Evolutionary conservation across 371 early-diverging fungal genomes (phyloP).

Genomic region (Phascolomyces articulosus): DNA sequence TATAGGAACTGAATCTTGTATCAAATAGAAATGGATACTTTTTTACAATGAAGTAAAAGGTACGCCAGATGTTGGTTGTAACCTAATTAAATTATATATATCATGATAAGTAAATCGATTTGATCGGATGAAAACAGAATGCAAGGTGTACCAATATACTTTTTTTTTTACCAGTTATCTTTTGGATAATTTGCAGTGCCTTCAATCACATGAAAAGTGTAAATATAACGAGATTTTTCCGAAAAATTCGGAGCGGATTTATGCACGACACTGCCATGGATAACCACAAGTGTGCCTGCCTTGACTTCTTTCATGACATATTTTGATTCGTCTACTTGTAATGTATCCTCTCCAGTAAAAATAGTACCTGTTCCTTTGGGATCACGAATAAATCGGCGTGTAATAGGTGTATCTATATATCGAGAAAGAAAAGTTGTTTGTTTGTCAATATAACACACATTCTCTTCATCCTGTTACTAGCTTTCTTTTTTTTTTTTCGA

Average conservation of each 20-base stretch:
- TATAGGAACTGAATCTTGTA: too few relatives aligned
- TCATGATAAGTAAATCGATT: neutral
- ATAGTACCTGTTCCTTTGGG: constrained; percentile 55
- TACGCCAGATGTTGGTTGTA: constrained; percentile 16
- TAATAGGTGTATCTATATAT: constrained; percentile 59
- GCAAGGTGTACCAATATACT: neutral
- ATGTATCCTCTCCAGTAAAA: constrained; percentile 54
- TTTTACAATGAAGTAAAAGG: constrained; percentile 11
- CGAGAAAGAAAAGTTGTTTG: too few relatives aligned
- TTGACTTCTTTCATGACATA: constrained; percentile 47
- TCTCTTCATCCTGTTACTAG: too few relatives aligned
- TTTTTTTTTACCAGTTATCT: constrained; percentile 64
- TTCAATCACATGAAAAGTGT: constrained; percentile 94
- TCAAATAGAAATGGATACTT: too few relatives aligned
- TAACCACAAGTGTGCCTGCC: constrained; percentile 75
- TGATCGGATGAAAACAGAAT: neutral
- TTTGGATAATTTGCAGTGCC: constrained; percentile 65
- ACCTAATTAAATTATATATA: constrained; percentile 6
- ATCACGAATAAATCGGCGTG: constrained; percentile 77
- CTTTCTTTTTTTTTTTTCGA: neutral
- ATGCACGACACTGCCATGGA: constrained; percentile 91
- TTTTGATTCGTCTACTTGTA: constrained; percentile 35
- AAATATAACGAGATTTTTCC: constrained; percentile 81
- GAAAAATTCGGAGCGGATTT: constrained; percentile 82
- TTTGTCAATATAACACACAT: too few relatives aligned